Conservation (phyloP, 106 monocot genomes). For the Allium sativum region DNA sequence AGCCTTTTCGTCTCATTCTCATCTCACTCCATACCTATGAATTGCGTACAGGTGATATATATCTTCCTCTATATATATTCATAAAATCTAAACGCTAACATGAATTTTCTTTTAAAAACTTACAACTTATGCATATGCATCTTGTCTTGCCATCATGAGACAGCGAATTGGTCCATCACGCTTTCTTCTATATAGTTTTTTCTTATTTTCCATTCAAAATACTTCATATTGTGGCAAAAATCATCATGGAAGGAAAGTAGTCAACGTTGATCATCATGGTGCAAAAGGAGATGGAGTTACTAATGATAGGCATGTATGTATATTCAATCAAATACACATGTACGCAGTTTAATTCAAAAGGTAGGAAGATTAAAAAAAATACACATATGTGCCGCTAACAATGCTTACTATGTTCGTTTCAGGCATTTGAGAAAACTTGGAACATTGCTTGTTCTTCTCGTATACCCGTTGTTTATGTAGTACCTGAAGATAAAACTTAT, state of each 20-base stretch:
- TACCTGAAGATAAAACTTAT: constrained; percentile 28
- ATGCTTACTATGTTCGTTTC: constrained; percentile 2
- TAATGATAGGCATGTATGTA: constrained; percentile 16
- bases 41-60: background rate
- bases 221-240: background rate
- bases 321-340: background rate
- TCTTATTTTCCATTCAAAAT: background rate
- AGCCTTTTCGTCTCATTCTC: constrained; percentile 7
- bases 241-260: background rate
- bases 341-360: background rate
- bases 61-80: background rate
- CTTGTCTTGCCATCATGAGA: background rate
- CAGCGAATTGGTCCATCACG: background rate
- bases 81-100: background rate
- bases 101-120: background rate
- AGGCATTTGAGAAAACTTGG: constrained; percentile 52
- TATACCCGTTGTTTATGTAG: constrained; percentile 4
- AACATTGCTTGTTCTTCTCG: constrained; percentile 17
- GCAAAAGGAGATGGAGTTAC: constrained; percentile 8
- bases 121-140: background rate
- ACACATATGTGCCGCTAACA: background rate
- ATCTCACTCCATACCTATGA: constrained; percentile 10
- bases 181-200: background rate
- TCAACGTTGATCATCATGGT: constrained; percentile 11
- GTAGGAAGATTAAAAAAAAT: background rate